phyloP scores from a whole-genome alignment of 495 filamentous ascomycete species.

The Aspergillus coremiiformis region DNA sequence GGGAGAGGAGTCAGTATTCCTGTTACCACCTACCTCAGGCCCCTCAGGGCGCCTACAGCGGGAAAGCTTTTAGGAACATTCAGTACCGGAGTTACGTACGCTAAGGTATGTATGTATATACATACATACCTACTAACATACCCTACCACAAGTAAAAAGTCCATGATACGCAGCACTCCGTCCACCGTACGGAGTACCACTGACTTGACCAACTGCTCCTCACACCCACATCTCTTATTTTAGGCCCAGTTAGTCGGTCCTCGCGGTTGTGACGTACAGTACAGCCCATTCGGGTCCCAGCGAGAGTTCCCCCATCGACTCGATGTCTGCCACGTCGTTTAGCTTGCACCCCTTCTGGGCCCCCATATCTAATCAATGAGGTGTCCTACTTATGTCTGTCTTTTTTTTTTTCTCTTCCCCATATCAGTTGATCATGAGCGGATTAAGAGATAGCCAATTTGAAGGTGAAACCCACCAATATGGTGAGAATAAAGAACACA shows the following conservation, averaged over 20 bases:
- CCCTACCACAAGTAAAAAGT: no score
- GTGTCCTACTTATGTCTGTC: background rate
- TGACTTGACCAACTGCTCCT: constrained; percentile 5
- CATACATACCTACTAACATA: no score
- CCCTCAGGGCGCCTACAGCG: constrained; percentile 1
- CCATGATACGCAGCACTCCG: background rate
- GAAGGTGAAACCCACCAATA: background rate
- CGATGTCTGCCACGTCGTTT: constrained; percentile 22
- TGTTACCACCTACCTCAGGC: no score
- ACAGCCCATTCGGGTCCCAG: constrained; percentile 15
- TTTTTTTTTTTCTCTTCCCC: background rate
- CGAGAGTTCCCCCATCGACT: constrained; percentile 15
- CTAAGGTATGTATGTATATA: no score
- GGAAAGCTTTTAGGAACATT: background rate
- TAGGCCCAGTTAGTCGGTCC: background rate
- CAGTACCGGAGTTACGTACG: background rate
- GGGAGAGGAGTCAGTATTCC: background rate
- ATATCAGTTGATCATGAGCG: background rate
- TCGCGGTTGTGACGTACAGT: constrained; percentile 4
- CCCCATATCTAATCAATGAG: constrained; percentile 3
- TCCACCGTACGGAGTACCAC: no score
- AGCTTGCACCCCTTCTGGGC: constrained; percentile 18
- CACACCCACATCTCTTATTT: background rate
- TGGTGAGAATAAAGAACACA: background rate
- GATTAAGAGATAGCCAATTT: background rate